Evolutionary conservation across 495 filamentous ascomycete genomes (phyloP), one percentile per base, ranked within the genome.

Genomic region (Penicillium arizonense): DNA sequence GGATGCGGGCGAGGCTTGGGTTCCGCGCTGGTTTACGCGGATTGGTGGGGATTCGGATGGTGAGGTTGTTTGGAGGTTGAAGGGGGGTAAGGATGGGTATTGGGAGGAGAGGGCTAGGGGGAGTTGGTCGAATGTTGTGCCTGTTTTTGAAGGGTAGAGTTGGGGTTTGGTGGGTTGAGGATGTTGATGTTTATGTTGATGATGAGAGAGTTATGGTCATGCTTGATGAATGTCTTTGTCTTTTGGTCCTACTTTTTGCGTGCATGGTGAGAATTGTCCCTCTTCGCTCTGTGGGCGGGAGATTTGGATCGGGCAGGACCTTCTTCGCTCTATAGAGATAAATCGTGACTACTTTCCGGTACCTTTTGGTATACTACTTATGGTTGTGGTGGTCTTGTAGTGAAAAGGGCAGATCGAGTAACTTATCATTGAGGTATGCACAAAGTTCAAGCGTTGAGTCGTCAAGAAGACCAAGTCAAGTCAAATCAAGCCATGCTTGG

Each of bases 71-170:
- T 98, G 94, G 94, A 77, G 79, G 56, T 65, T 96, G 56, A 93
- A 87, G 76, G 70, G 69, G 9, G 91, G 90, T 6, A 89, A 85
- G 67, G 89, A 91, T 13, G 86, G 87, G 24, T 97, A 97, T 72
- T 97, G 92, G 94, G 94, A 96, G 59, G 86, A 89, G 71, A 79
- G 94, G 55, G 77, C 65, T 0, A 81, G 70, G 57, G 85, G 86
- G 2, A 74, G 72, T 20, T 97, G 90, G 90, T 71, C 70, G 9
- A 84, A 83, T 14, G 80, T 93, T 40, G 75, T 82, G 52, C 79
- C 85, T 59, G 81, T 97, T 41, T 95, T 96, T 70, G 75, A 83
- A 57, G 33, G 38, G 12, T 72, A 57, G 36, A 13, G 23, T 35
- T 44, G 47, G 38, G 13, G n/a, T 32, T 23, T 23, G 7, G 16